Base-by-base conservation (phyloP, 2,329 filamentous ascomycete genomes). In the Zasmidium citrigriseum region DNA sequence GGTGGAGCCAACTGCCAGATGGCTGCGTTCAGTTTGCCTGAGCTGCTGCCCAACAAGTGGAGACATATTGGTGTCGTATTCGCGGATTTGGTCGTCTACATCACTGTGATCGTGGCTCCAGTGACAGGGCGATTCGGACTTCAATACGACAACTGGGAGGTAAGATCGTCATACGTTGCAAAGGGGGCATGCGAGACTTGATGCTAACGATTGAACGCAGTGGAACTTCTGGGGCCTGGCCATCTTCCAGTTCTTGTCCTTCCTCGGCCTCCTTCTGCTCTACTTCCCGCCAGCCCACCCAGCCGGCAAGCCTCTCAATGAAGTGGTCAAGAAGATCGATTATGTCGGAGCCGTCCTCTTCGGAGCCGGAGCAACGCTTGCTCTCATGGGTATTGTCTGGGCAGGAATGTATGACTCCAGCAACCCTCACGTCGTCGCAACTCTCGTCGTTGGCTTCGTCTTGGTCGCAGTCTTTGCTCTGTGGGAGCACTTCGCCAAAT, bases 181-280 rank as follows among this genome's bases (percentile, higher is more conserved):
- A n/a, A n/a, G n/a, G n/a, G n/a, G n/a, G n/a, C n/a, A n/a, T n/a
- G 47, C 46, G 22, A n/a, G 18, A n/a, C 14, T 41, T 11, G 14
- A 1, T 50, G 48, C 48, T 29, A 18, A 27, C 21, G 11, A 29
- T 12, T 10, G 47, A 16, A 4, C 16, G 47, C 47, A 27, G 45
- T 80, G 77, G 75, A 74, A 80, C 41, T 82, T 80, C 64, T 80
- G 77, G 59, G 73, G 66, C 0, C 73, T 76, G 1, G 75, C 78
- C 12, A 77, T 80, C 46, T 71, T 72, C 24, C 74, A 77, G 41
- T 73, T 76, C 45, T 70, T 80, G 21, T 80, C 77, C 3, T 78
- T 79, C 60, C 45, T 76, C 7, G 78, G 78, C 0, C 69, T 81
- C 2, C 73, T 72, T 48, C 66, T 80, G 55, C 68, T 73, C 46